A percentile compares a stretch with the other conserved stretches of the same genome.
Conservation (phyloP, 768 basidiomycete species). For the Chalciporus piperatus region DNA sequence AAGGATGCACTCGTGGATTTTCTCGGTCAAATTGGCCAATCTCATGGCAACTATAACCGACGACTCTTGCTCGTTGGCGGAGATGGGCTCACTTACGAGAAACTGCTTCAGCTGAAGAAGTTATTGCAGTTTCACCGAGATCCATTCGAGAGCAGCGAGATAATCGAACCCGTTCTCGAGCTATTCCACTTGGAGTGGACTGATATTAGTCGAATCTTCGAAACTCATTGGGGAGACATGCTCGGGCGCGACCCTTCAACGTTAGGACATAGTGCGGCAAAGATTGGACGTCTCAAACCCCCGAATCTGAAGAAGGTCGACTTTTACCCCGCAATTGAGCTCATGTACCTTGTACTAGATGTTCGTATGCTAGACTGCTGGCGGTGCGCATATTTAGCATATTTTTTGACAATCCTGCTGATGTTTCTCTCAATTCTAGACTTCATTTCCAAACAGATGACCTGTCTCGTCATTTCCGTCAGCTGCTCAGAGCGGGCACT, state of each 20-base stretch:
- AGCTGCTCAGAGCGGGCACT: too few relatives aligned
- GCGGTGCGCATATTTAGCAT: background rate
- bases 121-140: conserved; percentile 15
- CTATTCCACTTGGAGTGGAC: conserved; percentile 14
- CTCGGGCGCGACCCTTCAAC: conserved; percentile 27
- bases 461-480: background rate
- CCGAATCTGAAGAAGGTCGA: conserved; percentile 35
- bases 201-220: conserved; percentile 14
- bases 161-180: conserved; percentile 6
- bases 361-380: conserved; percentile 7
- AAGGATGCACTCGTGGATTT: conserved; percentile 35
- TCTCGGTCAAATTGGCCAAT: conserved; percentile 31
- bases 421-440: background rate
- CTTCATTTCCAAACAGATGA: background rate
- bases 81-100: conserved; percentile 37
- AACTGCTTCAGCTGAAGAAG: conserved; percentile 14
- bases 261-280: conserved; percentile 25
- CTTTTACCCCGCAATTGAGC: conserved; percentile 25
- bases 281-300: conserved; percentile 28
- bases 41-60: conserved; percentile 14
- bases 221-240: conserved; percentile 31
- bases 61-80: conserved; percentile 30
- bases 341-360: conserved; percentile 27
- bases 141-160: conserved; percentile 1
- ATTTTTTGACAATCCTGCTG: background rate